Evolutionary conservation across 257 asterid genomes (phyloP).

Genomic region (Galeopsis tetrahit): DNA sequence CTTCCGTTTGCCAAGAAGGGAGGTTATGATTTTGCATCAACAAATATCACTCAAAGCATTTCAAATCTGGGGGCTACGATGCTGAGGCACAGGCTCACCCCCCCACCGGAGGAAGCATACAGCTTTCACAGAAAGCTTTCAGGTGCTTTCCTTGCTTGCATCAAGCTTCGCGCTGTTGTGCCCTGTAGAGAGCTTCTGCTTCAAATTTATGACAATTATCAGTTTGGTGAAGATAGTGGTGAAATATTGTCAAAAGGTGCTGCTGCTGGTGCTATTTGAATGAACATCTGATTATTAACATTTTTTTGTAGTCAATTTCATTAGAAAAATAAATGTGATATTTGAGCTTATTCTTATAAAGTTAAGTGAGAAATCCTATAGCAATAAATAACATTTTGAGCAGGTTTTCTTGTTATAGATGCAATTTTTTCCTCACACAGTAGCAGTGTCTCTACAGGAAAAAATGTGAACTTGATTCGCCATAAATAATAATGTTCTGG

Average conservation of each 20-base stretch:
- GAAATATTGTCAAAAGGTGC: constrained; percentile 33
- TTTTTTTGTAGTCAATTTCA: constrained; percentile 16
- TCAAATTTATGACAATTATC: constrained; percentile 59
- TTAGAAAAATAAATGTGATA: constrained; percentile 13
- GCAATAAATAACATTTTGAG: neutral
- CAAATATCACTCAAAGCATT: constrained; percentile 74
- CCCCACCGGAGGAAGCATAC: constrained; percentile 97
- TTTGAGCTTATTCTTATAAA: neutral
- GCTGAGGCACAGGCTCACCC: constrained; percentile 93
- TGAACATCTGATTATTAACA: neutral
- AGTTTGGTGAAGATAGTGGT: constrained; percentile 42
- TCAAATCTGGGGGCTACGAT: constrained; percentile 88
- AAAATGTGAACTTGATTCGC: too few species aligned
- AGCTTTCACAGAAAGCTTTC: constrained; percentile 97
- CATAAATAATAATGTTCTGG: too few species aligned
- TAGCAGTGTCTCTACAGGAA: too few species aligned
- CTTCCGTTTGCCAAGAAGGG: constrained; percentile 80
- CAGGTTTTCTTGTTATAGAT: neutral
- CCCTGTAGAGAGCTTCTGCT: constrained; percentile 87
- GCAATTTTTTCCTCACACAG: too few species aligned
- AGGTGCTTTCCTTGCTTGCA: constrained; percentile 97
- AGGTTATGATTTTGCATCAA: constrained; percentile 84
- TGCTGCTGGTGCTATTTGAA: constrained; percentile 34
- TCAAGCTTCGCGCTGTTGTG: constrained; percentile 89
- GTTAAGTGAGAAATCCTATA: neutral